Evolutionary conservation across 2,329 filamentous ascomycete species (phyloP), one percentile per base, ranked within the genome.

Genomic region (Colletotrichum incanum): DNA sequence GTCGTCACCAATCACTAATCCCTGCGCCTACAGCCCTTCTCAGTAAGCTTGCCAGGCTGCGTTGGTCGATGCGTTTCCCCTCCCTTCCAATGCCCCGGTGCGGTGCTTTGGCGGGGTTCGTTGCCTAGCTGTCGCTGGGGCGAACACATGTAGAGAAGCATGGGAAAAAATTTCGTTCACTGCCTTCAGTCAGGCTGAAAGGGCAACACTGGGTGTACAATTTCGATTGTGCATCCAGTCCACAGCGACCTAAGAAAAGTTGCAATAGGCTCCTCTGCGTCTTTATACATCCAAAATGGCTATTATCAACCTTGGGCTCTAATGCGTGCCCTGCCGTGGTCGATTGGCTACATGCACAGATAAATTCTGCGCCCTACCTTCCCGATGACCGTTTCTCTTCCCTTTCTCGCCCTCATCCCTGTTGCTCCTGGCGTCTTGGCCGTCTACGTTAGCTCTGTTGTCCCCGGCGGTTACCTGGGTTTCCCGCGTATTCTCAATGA

Each of bases 101-200:
- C 47, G 49, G 39, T 58, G n/a, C 41, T 16, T 23, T 41, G 28
- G 50, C 58, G 52, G 65, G 61, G 50, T 34, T 56, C 9, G 59
- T 68, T 68, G 65, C 49, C 65, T 68, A 39, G 65, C 39, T 47
- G 49, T 68, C 28, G 49, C 23, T 54, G 20, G 59, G 59, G 65
- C 49, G 49, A 41, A n/a, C 65, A 56, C 49, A 55, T 68, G 47
- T 49, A 47, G n/a, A 16, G 58, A 55, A 63, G 54, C 2, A n/a
- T 11, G 6, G 16, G 20, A 5, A 62, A 67, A 67, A 67, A 31
- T 16, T 55, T 31, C 50, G 39, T n/a, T n/a, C 8, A n/a, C 7
- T 14, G 34, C 28, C 18, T 3, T 34, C 2, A 2, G n/a, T 52
- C 54, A n/a, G 60, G 47, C 65, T 68, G 65, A 50, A 49, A 47